phyloP scores from a whole-genome alignment of 2,329 filamentous ascomycete species.

The Beauveria brongniartii region DNA sequence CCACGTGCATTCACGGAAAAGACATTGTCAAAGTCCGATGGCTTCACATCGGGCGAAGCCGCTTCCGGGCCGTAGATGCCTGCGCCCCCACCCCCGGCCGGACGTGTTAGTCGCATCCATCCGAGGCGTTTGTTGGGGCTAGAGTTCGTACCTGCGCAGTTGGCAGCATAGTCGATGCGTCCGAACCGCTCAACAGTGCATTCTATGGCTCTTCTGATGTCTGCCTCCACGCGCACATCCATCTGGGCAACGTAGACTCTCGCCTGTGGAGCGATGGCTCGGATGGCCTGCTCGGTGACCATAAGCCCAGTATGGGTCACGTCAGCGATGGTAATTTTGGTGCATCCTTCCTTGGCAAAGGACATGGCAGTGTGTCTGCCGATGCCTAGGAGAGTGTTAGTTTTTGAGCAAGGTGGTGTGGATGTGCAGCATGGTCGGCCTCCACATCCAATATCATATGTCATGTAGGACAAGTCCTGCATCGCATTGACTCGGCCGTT shows the following conservation, averaged over 20 bases:
- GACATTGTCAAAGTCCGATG: slow-evolving; percentile 33
- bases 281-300: slow-evolving; percentile 25
- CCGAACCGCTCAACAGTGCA: slow-evolving; percentile 26
- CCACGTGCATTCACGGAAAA: slow-evolving; percentile 36
- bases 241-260: slow-evolving; percentile 20
- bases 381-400: slow-evolving; percentile 27
- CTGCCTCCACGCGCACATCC: slow-evolving; percentile 27
- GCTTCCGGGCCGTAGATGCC: slow-evolving; percentile 31
- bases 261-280: slow-evolving; percentile 19
- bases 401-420: neutral
- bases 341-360: slow-evolving; percentile 36
- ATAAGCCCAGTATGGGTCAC: slow-evolving; percentile 23
- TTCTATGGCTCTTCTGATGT: slow-evolving; percentile 27
- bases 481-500: too few species aligned
- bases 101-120: neutral
- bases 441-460: neutral
- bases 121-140: too few species aligned
- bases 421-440: neutral
- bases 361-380: slow-evolving; percentile 34
- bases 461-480: too few species aligned
- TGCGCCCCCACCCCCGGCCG: neutral
- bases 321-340: slow-evolving; percentile 33
- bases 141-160: slow-evolving; percentile 29
- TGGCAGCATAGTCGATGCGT: slow-evolving; percentile 38
- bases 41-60: slow-evolving; percentile 25